Evolutionary conservation across 495 filamentous ascomycete species (phyloP).

Genomic region (Penicillium arizonense): DNA sequence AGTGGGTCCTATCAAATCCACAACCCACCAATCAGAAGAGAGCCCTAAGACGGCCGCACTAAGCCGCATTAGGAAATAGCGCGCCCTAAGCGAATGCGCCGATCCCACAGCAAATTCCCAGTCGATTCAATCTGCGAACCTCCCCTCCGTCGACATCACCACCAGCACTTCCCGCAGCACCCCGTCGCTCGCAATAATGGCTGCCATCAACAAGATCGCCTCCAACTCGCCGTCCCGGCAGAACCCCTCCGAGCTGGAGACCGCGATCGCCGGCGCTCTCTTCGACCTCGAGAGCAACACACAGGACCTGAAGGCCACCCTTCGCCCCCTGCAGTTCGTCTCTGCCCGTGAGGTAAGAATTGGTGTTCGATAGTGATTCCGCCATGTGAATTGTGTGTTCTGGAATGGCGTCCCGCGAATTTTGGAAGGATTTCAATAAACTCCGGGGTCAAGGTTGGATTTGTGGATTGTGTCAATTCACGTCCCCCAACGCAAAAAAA

Average conservation of each 20-base stretch:
- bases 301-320: slow-evolving; percentile 86
- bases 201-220: slow-evolving; percentile 96
- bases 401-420: slow-evolving; percentile 16
- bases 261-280: slow-evolving; percentile 87
- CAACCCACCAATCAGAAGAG: not conserved
- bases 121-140: slow-evolving; percentile 32
- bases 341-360: slow-evolving; percentile 95
- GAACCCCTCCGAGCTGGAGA: slow-evolving; percentile 94
- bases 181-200: slow-evolving; percentile 51
- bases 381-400: slow-evolving; percentile 10
- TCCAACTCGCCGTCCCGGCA: slow-evolving; percentile 90
- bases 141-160: slow-evolving; percentile 33
- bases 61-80: slow-evolving; percentile 25
- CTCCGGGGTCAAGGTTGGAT: slow-evolving; percentile 6
- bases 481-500: slow-evolving; percentile 1
- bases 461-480: slow-evolving; percentile 8
- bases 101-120: slow-evolving; percentile 45
- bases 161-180: slow-evolving; percentile 42
- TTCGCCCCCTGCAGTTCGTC: slow-evolving; percentile 95
- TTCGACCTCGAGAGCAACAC: slow-evolving; percentile 98
- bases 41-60: slow-evolving; percentile 17
- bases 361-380: slow-evolving; percentile 7
- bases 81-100: slow-evolving; percentile 42
- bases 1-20: not conserved
- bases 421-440: slow-evolving; percentile 8